Evolutionary conservation across 2,329 filamentous ascomycete species (phyloP).

Genomic region (Cyphellophora europaea): DNA sequence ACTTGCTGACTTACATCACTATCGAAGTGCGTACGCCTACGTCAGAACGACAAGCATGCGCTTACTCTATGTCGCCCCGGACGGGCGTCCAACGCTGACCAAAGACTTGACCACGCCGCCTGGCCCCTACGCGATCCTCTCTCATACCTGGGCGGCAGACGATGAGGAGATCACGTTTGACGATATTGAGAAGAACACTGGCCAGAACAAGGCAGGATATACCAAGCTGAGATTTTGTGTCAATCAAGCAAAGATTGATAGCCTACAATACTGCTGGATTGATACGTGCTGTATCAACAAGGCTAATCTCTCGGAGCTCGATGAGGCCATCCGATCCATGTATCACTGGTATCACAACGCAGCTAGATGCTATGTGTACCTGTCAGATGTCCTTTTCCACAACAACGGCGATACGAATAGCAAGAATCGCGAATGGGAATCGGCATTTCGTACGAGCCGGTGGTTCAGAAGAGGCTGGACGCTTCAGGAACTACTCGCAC

Average conservation of each 20-base stretch:
- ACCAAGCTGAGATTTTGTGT: conserved; percentile 7
- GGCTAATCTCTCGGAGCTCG: conserved; percentile 16
- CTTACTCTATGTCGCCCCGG: conserved; percentile 4
- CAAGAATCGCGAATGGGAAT: conserved; percentile 3
- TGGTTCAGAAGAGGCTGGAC: conserved; percentile 20
- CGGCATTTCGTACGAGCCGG: conserved; percentile 6
- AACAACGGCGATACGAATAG: no score
- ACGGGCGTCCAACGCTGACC: conserved; percentile 5
- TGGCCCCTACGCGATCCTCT: conserved; percentile 16
- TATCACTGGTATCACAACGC: conserved; percentile 18
- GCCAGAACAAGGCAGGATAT: conserved; percentile 16
- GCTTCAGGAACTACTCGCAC: conserved; percentile 16
- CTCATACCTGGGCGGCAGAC: conserved; percentile 17
- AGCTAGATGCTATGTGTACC: conserved; percentile 14
- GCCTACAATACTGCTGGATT: conserved; percentile 19
- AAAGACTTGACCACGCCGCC: conserved; percentile 3
- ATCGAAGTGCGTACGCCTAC: no score
- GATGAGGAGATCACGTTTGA: conserved; percentile 21
- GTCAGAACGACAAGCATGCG: no score
- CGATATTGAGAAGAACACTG: conserved; percentile 18
- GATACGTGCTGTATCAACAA: conserved; percentile 22
- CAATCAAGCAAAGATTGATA: conserved; percentile 5
- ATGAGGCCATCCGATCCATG: conserved; percentile 18
- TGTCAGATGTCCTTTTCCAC: conserved; percentile 15
- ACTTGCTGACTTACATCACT: no score